Evolutionary conservation across 805 yeast genomes (phyloP).

Genomic region (Barnettozyma californica): DNA sequence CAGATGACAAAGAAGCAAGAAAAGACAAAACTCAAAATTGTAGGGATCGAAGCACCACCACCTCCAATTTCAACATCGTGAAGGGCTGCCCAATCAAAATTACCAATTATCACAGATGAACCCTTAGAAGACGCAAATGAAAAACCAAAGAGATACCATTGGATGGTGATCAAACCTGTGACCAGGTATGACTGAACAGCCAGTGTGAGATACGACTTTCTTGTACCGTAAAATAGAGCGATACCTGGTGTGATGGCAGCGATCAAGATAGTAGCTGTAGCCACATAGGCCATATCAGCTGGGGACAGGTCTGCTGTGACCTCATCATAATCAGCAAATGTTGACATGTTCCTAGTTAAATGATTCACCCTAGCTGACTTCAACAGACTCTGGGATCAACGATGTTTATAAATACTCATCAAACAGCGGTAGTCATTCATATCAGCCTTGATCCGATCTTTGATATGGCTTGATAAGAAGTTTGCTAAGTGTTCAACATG

Average conservation of each 20-base stretch:
- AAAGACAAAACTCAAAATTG: slow-evolving; percentile 60
- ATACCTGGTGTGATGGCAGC: slow-evolving; percentile 92
- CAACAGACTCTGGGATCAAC: background rate
- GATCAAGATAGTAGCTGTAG: slow-evolving; percentile 30
- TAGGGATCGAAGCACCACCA: slow-evolving; percentile 44
- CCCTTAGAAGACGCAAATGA: slow-evolving; percentile 78
- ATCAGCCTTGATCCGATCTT: background rate
- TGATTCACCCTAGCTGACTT: too few relatives aligned
- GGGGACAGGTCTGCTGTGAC: slow-evolving; percentile 34
- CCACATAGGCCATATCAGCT: slow-evolving; percentile 46
- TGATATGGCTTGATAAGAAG: background rate
- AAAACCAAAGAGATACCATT: slow-evolving; percentile 97
- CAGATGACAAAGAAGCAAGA: slow-evolving; percentile 88
- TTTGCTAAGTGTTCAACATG: background rate
- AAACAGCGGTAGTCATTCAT: too few relatives aligned
- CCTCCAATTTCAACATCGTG: slow-evolving; percentile 40
- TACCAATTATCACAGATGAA: slow-evolving; percentile 71
- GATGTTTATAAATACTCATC: background rate
- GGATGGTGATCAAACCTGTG: slow-evolving; percentile 67
- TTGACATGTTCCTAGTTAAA: too few relatives aligned
- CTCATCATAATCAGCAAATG: slow-evolving; percentile 17
- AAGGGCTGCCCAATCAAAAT: slow-evolving; percentile 74
- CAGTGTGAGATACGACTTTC: slow-evolving; percentile 77
- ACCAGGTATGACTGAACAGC: slow-evolving; percentile 72
- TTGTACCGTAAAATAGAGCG: slow-evolving; percentile 85